Evolutionary conservation across 768 basidiomycete species (phyloP).

Genomic region (Mrakia gelida): DNA sequence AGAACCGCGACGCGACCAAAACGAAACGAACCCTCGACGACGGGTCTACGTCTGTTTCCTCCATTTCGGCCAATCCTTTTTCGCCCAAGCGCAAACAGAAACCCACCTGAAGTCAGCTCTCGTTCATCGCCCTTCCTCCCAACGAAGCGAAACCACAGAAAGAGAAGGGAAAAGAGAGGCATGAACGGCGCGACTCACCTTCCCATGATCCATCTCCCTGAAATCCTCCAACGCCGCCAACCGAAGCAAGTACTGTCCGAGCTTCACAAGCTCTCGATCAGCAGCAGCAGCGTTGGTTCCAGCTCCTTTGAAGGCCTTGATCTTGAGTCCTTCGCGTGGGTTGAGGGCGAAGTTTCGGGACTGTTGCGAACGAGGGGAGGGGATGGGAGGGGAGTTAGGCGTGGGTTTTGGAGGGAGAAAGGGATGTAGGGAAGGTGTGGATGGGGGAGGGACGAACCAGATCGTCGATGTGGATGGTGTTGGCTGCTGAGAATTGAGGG

Average conservation of each 20-base stretch:
- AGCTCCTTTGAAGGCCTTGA: neutral
- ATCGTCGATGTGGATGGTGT: constrained; percentile 86
- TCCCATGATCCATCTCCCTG: constrained; percentile 1
- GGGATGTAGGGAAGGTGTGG: neutral
- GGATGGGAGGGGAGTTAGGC: neutral
- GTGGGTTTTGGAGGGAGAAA: neutral
- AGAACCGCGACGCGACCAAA: too few relatives aligned
- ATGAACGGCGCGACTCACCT: too few relatives aligned
- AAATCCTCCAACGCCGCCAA: neutral
- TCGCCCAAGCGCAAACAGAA: neutral
- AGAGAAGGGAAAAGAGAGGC: neutral
- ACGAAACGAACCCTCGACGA: too few relatives aligned
- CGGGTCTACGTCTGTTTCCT: neutral
- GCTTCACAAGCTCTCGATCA: neutral
- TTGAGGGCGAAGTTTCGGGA: constrained; percentile 2
- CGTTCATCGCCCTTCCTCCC: too few relatives aligned
- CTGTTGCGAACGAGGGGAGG: neutral
- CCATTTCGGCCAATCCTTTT: neutral
- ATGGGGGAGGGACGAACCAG: constrained; percentile 46
- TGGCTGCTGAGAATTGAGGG: constrained; percentile 56
- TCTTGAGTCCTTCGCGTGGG: neutral
- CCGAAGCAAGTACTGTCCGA: neutral
- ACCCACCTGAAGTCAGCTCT: too few relatives aligned
- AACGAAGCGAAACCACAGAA: too few relatives aligned
- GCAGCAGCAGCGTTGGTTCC: neutral